Evolutionary conservation across 495 filamentous ascomycete species (phyloP).

Genomic region (Rusavskia elegans): DNA sequence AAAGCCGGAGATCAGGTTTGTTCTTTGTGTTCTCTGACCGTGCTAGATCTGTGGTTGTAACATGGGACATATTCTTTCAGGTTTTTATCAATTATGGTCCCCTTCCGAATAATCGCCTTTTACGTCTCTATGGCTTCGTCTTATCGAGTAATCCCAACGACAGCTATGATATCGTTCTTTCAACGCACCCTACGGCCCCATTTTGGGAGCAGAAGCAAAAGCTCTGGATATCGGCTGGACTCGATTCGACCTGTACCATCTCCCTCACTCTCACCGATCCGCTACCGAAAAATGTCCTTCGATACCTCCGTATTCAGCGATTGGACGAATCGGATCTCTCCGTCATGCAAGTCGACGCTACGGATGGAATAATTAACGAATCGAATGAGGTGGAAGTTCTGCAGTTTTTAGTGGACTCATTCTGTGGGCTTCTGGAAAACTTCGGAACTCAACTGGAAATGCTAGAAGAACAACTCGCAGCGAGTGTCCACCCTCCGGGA

Average conservation of each 20-base stretch:
- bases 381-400: slow-evolving; percentile 18
- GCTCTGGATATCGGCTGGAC: slow-evolving; percentile 17
- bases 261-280: slow-evolving; percentile 18
- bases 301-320: slow-evolving; percentile 19
- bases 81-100: slow-evolving; percentile 19
- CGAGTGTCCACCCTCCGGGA: slow-evolving; percentile 17
- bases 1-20: slow-evolving; percentile 17
- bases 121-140: slow-evolving; percentile 21
- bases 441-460: slow-evolving; percentile 18
- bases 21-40: slow-evolving; percentile 8
- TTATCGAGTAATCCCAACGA: slow-evolving; percentile 18
- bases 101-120: slow-evolving; percentile 18
- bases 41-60: slow-evolving; percentile 7
- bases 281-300: slow-evolving; percentile 16
- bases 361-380: slow-evolving; percentile 15
- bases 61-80: slow-evolving; percentile 10
- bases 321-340: slow-evolving; percentile 14
- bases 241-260: slow-evolving; percentile 17
- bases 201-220: slow-evolving; percentile 18
- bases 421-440: slow-evolving; percentile 14
- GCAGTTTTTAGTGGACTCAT: slow-evolving; percentile 15
- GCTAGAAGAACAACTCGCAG: slow-evolving; percentile 19
- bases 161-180: slow-evolving; percentile 19
- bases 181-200: slow-evolving; percentile 16
- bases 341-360: slow-evolving; percentile 11